Percentiles rank a stretch among this genome's conserved stretches.
phyloP scores from a whole-genome alignment of 2,329 filamentous ascomycete genomes.

The Aspergillus sp. region DNA sequence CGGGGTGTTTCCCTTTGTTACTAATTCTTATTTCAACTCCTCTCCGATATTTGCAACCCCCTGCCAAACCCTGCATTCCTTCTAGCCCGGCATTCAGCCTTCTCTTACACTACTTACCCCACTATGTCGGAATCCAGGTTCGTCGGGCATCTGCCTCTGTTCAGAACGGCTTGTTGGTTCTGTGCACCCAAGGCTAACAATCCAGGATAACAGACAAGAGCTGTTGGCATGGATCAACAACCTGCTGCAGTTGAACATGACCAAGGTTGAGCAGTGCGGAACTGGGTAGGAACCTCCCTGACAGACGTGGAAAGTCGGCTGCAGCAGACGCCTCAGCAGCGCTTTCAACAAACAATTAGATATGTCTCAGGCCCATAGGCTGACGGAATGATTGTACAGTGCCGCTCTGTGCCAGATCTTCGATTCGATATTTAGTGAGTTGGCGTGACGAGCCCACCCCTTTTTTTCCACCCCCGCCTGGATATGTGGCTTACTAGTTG shows the following conservation, averaged over 20 bases:
- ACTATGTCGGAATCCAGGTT: slow-evolving; percentile 69
- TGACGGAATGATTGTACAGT: slow-evolving; percentile 51
- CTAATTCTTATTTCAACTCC: neutral
- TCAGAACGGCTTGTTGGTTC: neutral
- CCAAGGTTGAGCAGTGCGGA: slow-evolving; percentile 98
- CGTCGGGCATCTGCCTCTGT: slow-evolving; percentile 17
- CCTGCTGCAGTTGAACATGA: slow-evolving; percentile 96
- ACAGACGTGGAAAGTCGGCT: neutral
- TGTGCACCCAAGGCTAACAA: neutral
- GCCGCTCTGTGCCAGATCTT: slow-evolving; percentile 96
- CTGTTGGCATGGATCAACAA: slow-evolving; percentile 95
- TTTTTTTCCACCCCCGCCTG: neutral
- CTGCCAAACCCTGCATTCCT: neutral
- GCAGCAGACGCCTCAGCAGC: neutral
- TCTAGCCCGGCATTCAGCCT: neutral
- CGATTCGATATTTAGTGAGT: slow-evolving; percentile 88
- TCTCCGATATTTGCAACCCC: slow-evolving; percentile 2
- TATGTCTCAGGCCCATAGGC: slow-evolving; percentile 7
- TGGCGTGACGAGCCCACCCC: neutral
- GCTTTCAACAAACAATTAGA: neutral
- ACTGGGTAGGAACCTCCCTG: slow-evolving; percentile 70
- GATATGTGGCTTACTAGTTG: slow-evolving; percentile 10
- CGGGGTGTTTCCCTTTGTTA: slow-evolving; percentile 5
- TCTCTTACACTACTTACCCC: slow-evolving; percentile 30
- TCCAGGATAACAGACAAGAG: slow-evolving; percentile 72